Evolutionary conservation across 2,329 filamentous ascomycete genomes (phyloP), one percentile per base, ranked within the genome.

Genomic region (Coniosporium tulheliwenetii): DNA sequence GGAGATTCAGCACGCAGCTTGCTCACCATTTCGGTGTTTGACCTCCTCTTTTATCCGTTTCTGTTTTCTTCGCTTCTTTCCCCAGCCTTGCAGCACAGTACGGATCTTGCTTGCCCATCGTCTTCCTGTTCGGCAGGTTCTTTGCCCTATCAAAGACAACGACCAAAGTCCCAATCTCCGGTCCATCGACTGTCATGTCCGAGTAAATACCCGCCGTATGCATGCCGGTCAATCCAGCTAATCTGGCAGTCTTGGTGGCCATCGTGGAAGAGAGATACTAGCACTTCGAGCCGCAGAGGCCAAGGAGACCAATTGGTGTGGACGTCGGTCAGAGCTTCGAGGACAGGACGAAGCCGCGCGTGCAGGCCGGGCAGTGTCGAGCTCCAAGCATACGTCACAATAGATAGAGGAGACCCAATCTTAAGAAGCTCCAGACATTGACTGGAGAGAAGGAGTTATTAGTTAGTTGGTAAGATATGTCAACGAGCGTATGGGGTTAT

Each of bases 91-190:
- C 87, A 32, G 91, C 91, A 62, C 87, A 95, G 62, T 96, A 98
- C 0, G 91, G 89, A 58, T 96, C 87, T 65, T 98, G 91, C 65
- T 98, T 98, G 42, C 91, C 91, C 69, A 98, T 95, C 5, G 86
- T 91, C 68, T 93, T 93, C 51, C 86, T 70, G 64, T 98, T 98
- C 39, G 91, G 91, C 50, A 98, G 66, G 59, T 98, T 98, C 74
- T 94, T 96, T 40, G 87, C 91, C 50, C 87, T 76, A 65, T 98
- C 91, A 54, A 96, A 77, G 52, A 98, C 80, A 43, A 86, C 74
- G 37, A 98, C 85, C 50, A 98, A 69, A 1, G 87, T 96, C 50
- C 91, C 91, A 54, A 98, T 95, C 44, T 84, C 72, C 3, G 91
- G 89, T 1, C 91, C 91, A 58, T 96, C 89, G 43, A 93, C 75